These are phyloP conservation scores for Ogataea ganodermae DNA, from an alignment of 805 yeast genomes.

Conservation along the genomic window DNA sequence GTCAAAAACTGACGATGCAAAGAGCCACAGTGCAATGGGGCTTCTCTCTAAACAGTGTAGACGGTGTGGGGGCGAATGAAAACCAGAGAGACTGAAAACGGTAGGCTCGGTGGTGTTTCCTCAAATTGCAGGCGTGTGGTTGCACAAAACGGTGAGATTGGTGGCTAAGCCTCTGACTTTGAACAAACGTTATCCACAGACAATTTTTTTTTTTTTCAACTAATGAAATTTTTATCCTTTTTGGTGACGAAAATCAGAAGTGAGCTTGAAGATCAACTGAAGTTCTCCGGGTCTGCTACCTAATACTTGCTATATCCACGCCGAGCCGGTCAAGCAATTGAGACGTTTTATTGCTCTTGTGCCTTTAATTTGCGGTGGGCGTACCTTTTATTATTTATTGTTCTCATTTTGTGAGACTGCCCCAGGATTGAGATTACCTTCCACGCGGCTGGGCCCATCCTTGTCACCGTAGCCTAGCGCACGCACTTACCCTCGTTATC, in stretches of 20 bases:
- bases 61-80: neutral
- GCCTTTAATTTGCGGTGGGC: too few species aligned
- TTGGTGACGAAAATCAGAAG: neutral
- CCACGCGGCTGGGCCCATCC: neutral
- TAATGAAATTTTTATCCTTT: neutral
- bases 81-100: neutral
- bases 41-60: neutral
- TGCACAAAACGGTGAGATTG: too few species aligned
- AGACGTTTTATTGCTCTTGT: neutral
- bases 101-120: too few species aligned
- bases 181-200: slow-evolving; percentile 3
- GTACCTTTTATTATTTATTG: neutral
- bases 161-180: too few species aligned
- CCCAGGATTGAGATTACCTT: neutral
- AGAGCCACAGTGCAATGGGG: neutral
- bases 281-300: too few species aligned
- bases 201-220: slow-evolving; percentile 1
- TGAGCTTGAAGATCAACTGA: neutral
- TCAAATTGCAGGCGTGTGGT: too few species aligned
- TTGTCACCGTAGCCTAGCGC: slow-evolving; percentile 2
- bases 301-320: too few species aligned
- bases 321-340: neutral
- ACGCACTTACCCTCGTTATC: neutral
- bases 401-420: neutral
- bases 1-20: neutral